Evolutionary conservation across 257 asterid genomes (phyloP).

Genomic region (Solanum arcanum): DNA sequence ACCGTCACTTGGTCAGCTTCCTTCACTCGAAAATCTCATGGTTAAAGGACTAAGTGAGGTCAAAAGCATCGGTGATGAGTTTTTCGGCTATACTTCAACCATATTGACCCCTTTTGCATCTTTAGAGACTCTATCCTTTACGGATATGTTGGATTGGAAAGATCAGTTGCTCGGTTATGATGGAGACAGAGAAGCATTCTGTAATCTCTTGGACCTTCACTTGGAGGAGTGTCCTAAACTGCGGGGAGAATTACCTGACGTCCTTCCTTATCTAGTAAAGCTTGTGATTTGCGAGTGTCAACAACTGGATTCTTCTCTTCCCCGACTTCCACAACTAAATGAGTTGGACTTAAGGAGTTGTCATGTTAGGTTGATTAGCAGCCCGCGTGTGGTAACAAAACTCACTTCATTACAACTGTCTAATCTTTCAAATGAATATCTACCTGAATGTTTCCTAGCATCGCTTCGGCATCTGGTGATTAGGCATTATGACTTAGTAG

Average conservation of each 20-base stretch:
- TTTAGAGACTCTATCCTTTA: conserved; percentile 24
- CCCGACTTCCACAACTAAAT: conserved; percentile 21
- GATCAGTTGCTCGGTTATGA: conserved; percentile 16
- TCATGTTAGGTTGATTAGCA: conserved; percentile 14
- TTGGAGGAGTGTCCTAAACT: conserved; percentile 38
- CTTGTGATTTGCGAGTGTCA: conserved; percentile 22
- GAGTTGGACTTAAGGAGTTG: conserved; percentile 25
- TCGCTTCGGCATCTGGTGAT: conserved; percentile 31
- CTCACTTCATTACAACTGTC: conserved; percentile 29
- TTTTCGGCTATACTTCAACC: conserved; percentile 22
- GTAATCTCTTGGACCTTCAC: conserved; percentile 26
- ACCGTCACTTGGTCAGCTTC: conserved; percentile 33
- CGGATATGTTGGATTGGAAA: conserved; percentile 34
- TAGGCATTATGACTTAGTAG: conserved; percentile 19
- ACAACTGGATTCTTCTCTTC: conserved; percentile 16
- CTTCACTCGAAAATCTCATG: conserved; percentile 21
- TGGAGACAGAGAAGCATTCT: conserved; percentile 11
- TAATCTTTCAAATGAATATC: conserved; percentile 12
- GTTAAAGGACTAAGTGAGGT: conserved; percentile 22
- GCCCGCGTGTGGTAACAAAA: conserved; percentile 1
- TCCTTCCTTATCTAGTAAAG: conserved; percentile 20
- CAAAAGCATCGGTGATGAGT: conserved; percentile 24
- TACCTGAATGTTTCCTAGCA: conserved; percentile 23
- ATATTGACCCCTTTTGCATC: conserved; percentile 19
- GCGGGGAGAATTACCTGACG: conserved; percentile 14